Evolutionary conservation across 2,329 filamentous ascomycete genomes (phyloP).

Genomic region (Aspergillus fructus): DNA sequence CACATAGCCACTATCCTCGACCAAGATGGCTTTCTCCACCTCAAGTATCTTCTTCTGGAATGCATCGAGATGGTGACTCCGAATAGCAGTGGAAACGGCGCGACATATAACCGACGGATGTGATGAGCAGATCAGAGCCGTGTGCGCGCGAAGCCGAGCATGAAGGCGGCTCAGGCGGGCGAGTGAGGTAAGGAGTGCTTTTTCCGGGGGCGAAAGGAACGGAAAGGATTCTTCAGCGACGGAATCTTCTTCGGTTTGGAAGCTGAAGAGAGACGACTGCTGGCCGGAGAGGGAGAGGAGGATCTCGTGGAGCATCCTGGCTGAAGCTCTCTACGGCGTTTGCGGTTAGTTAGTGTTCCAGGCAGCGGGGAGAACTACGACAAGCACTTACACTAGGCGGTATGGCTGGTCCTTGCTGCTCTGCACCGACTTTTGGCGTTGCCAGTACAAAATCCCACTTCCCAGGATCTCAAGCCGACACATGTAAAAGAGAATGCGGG

Average conservation of each 20-base stretch:
- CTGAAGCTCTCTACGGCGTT: constrained; percentile 18
- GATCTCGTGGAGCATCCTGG: constrained; percentile 93
- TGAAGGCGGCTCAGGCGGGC: constrained; percentile 78
- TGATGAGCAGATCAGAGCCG: constrained; percentile 64
- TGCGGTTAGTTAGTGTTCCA: constrained; percentile 6
- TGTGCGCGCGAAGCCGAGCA: constrained; percentile 66
- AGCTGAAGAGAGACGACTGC: constrained; percentile 78
- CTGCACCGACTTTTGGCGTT: constrained; percentile 29
- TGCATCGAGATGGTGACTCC: constrained; percentile 69
- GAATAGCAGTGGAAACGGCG: constrained; percentile 77
- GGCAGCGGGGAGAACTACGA: not conserved
- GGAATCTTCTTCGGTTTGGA: constrained; percentile 48
- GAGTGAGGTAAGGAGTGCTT: constrained; percentile 74
- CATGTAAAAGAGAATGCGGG: constrained; percentile 32
- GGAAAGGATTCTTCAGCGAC: constrained; percentile 51
- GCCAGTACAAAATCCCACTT: constrained; percentile 44
- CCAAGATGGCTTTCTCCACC: constrained; percentile 76
- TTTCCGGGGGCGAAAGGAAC: constrained; percentile 72
- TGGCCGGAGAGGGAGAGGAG: constrained; percentile 94
- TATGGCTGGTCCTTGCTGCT: constrained; percentile 26
- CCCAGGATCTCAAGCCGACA: constrained; percentile 49
- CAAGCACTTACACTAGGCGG: constrained; percentile 24
- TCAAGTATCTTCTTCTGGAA: constrained; percentile 84
- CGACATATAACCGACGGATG: constrained; percentile 84
- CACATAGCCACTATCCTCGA: constrained; percentile 73